Evolutionary conservation across 225 moss, liverwort and hornwort genomes (phyloP).

Genomic region (Marchantia polymorpha): DNA sequence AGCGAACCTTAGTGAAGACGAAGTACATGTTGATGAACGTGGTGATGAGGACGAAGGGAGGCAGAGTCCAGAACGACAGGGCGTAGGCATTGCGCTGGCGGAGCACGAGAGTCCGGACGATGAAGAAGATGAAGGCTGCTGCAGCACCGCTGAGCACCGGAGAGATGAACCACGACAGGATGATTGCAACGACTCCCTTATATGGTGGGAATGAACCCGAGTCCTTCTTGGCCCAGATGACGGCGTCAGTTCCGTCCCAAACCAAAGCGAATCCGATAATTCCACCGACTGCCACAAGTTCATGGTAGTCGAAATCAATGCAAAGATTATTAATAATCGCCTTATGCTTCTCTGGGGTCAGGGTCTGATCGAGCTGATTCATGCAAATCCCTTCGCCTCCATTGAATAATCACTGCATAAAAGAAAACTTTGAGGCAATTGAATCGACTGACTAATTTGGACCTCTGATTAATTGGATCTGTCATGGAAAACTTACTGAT

Average conservation of each 20-base stretch:
- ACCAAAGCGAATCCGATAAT: slow-evolving; percentile 70
- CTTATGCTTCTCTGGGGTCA: too few species aligned
- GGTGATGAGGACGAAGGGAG: slow-evolving; percentile 54
- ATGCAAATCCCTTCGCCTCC: too few species aligned
- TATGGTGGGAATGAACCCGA: slow-evolving; percentile 51
- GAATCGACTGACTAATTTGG: background rate
- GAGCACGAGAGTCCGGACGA: slow-evolving; percentile 42
- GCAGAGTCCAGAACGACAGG: slow-evolving; percentile 52
- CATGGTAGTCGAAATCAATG: too few species aligned
- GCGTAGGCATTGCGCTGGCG: slow-evolving; percentile 53
- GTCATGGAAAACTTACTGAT: slow-evolving; percentile 42
- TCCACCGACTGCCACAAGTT: slow-evolving; percentile 40
- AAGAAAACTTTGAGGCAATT: too few species aligned
- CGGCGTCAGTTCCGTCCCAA: slow-evolving; percentile 61
- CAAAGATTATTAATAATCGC: too few species aligned
- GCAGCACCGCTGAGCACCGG: slow-evolving; percentile 43
- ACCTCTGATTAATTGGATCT: too few species aligned
- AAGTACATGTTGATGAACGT: slow-evolving; percentile 68
- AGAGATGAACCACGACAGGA: slow-evolving; percentile 62
- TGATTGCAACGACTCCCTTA: slow-evolving; percentile 55
- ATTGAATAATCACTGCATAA: too few species aligned
- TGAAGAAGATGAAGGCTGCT: slow-evolving; percentile 40
- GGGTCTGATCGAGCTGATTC: too few species aligned
- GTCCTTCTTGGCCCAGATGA: slow-evolving; percentile 63
- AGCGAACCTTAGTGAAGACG: slow-evolving; percentile 58